phyloP scores from a whole-genome alignment of 768 basidiomycete species.

The Nidularia pulvinata region DNA sequence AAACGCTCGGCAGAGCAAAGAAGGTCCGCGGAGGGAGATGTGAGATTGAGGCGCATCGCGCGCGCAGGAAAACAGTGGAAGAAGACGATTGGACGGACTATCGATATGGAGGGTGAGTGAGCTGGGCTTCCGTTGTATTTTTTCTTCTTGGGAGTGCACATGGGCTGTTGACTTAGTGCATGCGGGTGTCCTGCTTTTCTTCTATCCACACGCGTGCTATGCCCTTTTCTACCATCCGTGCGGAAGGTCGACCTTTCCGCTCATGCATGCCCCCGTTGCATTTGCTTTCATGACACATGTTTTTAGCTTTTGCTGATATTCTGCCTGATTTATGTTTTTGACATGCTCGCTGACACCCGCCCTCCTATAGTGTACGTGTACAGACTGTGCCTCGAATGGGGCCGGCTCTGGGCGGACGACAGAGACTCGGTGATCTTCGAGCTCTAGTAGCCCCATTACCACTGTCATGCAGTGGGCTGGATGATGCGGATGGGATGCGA shows the following conservation, averaged over 20 bases:
- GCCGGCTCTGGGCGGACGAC: constrained; percentile 82
- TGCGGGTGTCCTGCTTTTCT: no score
- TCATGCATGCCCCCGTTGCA: no score
- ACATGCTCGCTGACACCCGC: neutral
- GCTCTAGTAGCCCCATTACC: constrained; percentile 16
- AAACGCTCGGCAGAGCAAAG: constrained; percentile 24
- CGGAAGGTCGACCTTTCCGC: no score
- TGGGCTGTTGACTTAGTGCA: no score
- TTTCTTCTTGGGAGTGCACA: neutral
- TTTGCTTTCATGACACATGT: no score
- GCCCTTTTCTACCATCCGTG: no score
- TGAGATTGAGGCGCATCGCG: constrained; percentile 78
- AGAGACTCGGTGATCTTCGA: constrained; percentile 63
- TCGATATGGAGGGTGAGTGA: constrained; percentile 90
- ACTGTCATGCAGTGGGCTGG: no score
- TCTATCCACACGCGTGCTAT: no score
- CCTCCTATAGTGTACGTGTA: constrained; percentile 75
- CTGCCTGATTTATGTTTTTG: no score
- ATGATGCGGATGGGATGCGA: no score
- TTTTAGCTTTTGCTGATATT: no score
- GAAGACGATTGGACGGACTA: constrained; percentile 72
- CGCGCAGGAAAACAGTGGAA: constrained; percentile 95
- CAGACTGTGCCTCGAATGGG: constrained; percentile 88
- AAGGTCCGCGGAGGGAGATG: constrained; percentile 60
- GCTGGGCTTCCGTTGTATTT: neutral